phyloP scores from a whole-genome alignment of 2,329 filamentous ascomycete species.

The Epichloe sylvatica region DNA sequence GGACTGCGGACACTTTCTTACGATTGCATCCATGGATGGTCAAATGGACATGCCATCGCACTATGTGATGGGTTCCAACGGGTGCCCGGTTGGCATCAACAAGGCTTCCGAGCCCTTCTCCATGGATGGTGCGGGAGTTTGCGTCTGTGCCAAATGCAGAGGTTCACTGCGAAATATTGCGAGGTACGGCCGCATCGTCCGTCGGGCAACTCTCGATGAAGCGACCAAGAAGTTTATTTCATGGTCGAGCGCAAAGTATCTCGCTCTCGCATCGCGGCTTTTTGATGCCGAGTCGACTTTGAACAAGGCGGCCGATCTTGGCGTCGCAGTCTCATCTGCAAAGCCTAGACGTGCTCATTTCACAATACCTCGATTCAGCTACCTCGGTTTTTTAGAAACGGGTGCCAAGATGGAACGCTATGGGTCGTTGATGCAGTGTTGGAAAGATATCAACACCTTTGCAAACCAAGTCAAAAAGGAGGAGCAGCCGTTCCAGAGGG shows the following conservation, averaged over 20 bases:
- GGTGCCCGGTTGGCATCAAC: constrained; percentile 19
- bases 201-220: constrained; percentile 46
- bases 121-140: constrained; percentile 26
- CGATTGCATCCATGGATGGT: constrained; percentile 45
- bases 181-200: constrained; percentile 48
- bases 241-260: constrained; percentile 27
- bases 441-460: constrained; percentile 6
- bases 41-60: constrained; percentile 38
- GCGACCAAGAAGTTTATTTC: constrained; percentile 50
- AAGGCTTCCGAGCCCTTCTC: constrained; percentile 33
- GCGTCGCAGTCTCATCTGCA: neutral
- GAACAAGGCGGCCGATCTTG: neutral
- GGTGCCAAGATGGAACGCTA: neutral
- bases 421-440: neutral
- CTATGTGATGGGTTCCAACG: constrained; percentile 29
- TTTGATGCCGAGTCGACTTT: constrained; percentile 6
- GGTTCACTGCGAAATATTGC: constrained; percentile 41
- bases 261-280: constrained; percentile 4
- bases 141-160: constrained; percentile 46
- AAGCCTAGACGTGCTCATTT: neutral
- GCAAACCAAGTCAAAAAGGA: constrained; percentile 21
- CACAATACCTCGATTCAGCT: neutral
- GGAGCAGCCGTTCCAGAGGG: constrained; percentile 35
- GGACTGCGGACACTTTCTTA: constrained; percentile 50
- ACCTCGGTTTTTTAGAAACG: neutral